These are phyloP conservation scores for Calocera viscosa DNA, from an alignment of 768 basidiomycete species.

Conservation along the genomic window DNA sequence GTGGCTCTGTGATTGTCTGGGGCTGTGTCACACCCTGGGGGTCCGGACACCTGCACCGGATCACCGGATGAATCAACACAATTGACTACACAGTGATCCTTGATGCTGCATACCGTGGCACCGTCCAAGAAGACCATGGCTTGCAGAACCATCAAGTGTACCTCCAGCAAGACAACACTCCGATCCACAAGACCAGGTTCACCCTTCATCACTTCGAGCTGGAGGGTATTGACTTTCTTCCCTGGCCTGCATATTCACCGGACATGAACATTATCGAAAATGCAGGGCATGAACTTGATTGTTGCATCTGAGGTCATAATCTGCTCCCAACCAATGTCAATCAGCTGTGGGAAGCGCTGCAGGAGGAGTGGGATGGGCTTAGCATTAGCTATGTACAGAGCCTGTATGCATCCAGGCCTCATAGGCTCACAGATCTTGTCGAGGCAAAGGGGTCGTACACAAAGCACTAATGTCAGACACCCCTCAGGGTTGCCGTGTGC, in stretches of 20 bases:
- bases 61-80: constrained; percentile 11
- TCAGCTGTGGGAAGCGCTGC: neutral
- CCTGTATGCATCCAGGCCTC: neutral
- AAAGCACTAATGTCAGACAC: neutral
- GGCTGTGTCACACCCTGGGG: constrained; percentile 11
- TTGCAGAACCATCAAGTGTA: neutral
- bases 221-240: constrained; percentile 14
- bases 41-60: neutral
- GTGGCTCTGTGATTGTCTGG: constrained; percentile 17
- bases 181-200: constrained; percentile 9
- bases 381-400: neutral
- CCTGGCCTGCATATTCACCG: constrained; percentile 20
- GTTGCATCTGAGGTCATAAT: neutral
- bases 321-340: neutral
- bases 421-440: neutral
- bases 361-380: neutral
- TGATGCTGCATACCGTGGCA: neutral
- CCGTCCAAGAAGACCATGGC: neutral
- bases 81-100: constrained; percentile 6
- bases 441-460: neutral
- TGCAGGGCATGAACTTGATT: neutral
- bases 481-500: no score
- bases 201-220: neutral
- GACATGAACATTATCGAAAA: neutral
- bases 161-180: constrained; percentile 15